These are phyloP conservation scores for Tylopilus sp. DNA, from an alignment of 768 basidiomycete species.

Conservation along the genomic window DNA sequence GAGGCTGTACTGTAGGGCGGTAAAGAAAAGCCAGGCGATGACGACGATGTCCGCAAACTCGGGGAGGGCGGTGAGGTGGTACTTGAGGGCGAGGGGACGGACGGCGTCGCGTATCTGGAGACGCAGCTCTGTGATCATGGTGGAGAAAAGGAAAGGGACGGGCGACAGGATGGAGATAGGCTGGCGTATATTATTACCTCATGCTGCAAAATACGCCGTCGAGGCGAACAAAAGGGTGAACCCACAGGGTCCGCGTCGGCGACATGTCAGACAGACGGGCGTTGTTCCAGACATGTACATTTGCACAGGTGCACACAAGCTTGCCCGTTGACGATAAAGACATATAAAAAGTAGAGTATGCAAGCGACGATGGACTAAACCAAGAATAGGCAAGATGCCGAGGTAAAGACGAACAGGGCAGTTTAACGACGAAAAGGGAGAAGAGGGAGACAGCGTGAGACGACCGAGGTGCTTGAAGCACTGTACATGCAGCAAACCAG, in stretches of 20 bases:
- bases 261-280: background rate
- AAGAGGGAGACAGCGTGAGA: conserved; percentile 7
- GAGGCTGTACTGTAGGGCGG: conserved; percentile 52
- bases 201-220: background rate
- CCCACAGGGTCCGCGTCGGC: background rate
- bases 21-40: conserved; percentile 54
- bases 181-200: conserved; percentile 12
- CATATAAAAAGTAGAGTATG: conserved; percentile 33
- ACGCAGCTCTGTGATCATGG: conserved; percentile 31
- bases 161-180: background rate
- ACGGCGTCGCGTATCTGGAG: conserved; percentile 27
- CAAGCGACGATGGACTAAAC: conserved; percentile 15
- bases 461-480: conserved; percentile 7
- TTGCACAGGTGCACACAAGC: conserved; percentile 25
- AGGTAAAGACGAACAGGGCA: too few relatives aligned
- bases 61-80: conserved; percentile 54
- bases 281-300: conserved; percentile 29
- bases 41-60: conserved; percentile 53
- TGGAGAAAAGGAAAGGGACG: background rate
- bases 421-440: background rate
- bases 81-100: conserved; percentile 28
- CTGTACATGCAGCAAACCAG: conserved; percentile 26
- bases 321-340: conserved; percentile 30
- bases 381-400: conserved; percentile 18
- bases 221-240: background rate